These are phyloP conservation scores for Phenoliferia sp. DNA, from an alignment of 1,284 basidiomycete genomes.

Conservation along the genomic window DNA sequence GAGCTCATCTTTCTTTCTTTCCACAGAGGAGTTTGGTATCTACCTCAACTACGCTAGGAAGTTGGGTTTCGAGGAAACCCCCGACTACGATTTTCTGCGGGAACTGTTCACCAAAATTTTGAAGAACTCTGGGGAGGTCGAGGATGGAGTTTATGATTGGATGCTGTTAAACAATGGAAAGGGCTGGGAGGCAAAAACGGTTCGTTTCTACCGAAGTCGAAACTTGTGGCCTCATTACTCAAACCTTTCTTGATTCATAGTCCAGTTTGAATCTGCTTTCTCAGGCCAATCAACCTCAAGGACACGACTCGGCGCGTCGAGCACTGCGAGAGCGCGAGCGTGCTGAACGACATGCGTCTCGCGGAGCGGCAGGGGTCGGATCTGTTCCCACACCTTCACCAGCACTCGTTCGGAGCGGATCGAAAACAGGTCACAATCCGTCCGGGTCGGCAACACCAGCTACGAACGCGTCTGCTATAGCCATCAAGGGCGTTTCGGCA, in stretches of 20 bases:
- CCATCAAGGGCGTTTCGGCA: conserved; percentile 58
- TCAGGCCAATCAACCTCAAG: conserved; percentile 34
- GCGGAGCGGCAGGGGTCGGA: conserved; percentile 39
- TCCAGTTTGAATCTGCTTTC: conserved; percentile 39
- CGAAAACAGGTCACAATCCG: conserved; percentile 53
- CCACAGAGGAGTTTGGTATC: conserved; percentile 75
- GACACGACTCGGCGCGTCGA: conserved; percentile 22
- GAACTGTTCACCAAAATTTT: conserved; percentile 87
- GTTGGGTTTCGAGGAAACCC: conserved; percentile 92
- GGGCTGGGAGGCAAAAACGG: conserved; percentile 85
- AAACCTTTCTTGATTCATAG: conserved; percentile 23
- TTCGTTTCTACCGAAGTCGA: conserved; percentile 49
- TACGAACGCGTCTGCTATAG: conserved; percentile 64
- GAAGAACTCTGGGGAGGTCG: conserved; percentile 78
- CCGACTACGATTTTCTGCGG: conserved; percentile 91
- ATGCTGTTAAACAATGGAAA: conserved; percentile 82
- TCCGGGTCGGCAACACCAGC: conserved; percentile 39
- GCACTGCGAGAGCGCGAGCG: conserved; percentile 41
- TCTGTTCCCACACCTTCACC: conserved; percentile 56
- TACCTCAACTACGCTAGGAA: conserved; percentile 97
- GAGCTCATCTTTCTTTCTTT: not conserved
- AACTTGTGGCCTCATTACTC: too few species aligned
- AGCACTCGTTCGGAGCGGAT: conserved; percentile 65
- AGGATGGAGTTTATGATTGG: conserved; percentile 89
- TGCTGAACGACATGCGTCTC: conserved; percentile 47